Conservation (phyloP, 2,329 filamentous ascomycete species). For the Neonectria hederae region DNA sequence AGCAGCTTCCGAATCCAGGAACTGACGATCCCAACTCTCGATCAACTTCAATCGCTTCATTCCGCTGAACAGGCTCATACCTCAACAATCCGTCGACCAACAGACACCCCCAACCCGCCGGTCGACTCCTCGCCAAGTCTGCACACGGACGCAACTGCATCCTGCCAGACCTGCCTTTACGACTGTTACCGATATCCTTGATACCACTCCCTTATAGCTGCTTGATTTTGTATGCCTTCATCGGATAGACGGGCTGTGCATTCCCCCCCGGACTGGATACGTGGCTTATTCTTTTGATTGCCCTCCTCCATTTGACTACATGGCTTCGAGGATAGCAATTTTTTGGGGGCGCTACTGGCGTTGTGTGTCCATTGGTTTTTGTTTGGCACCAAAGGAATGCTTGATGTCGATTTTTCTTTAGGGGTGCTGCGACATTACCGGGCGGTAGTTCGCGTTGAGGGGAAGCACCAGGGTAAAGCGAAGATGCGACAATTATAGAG, state of each 20-base stretch:
- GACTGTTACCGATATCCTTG: conserved; percentile 32
- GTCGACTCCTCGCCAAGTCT: conserved; percentile 4
- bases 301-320: conserved; percentile 27
- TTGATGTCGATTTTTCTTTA: conserved; percentile 18
- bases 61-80: not conserved
- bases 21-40: not conserved
- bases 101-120: not conserved
- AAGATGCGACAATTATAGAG: conserved; percentile 27
- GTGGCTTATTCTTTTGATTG: conserved; percentile 18
- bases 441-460: conserved; percentile 16
- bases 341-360: conserved; percentile 36
- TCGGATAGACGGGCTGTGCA: conserved; percentile 37
- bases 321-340: conserved; percentile 24
- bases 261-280: conserved; percentile 33
- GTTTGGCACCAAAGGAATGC: conserved; percentile 6
- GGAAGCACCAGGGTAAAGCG: conserved; percentile 17
- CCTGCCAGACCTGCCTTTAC: conserved; percentile 26
- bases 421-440: conserved; percentile 19
- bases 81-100: not conserved
- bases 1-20: not conserved
- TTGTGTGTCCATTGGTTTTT: conserved; percentile 32
- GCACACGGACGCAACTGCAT: conserved; percentile 13
- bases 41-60: not conserved
- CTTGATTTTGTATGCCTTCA: conserved; percentile 24
- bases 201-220: conserved; percentile 40